Percentiles rank a stretch among this genome's conserved stretches.
These are phyloP conservation scores for Usnea hakonensis DNA, from an alignment of 495 filamentous ascomycete species.

Conservation along the genomic window DNA sequence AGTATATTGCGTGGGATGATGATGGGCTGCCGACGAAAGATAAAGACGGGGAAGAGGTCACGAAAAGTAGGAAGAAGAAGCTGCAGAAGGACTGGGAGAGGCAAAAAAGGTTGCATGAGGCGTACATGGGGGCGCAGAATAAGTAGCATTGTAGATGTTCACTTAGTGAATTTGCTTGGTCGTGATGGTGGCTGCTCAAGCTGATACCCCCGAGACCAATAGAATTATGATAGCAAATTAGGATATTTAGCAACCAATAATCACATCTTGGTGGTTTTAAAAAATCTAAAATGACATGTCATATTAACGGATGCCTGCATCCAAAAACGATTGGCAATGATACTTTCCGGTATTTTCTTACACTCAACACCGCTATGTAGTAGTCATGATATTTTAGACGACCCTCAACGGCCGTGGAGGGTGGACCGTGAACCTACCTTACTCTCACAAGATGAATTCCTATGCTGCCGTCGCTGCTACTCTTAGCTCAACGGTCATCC, in stretches of 20 bases:
- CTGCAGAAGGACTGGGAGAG: constrained; percentile 85
- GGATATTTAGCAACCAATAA: too few relatives aligned
- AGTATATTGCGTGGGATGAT: constrained; percentile 76
- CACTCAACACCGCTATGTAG: background rate
- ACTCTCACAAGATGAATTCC: background rate
- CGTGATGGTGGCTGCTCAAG: background rate
- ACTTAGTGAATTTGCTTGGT: background rate
- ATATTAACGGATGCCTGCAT: background rate
- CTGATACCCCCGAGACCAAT: background rate
- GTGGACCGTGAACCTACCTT: background rate
- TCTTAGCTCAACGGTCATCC: constrained; percentile 54
- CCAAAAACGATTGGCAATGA: background rate
- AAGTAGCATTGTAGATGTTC: background rate
- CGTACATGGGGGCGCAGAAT: constrained; percentile 24
- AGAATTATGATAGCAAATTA: background rate
- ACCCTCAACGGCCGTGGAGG: background rate
- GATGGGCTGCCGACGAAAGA: constrained; percentile 77
- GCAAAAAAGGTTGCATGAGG: constrained; percentile 82
- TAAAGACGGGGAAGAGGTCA: constrained; percentile 66
- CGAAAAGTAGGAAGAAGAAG: constrained; percentile 77
- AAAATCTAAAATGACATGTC: background rate
- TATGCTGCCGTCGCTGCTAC: constrained; percentile 15
- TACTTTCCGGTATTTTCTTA: background rate
- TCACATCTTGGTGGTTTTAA: background rate
- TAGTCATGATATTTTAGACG: background rate